Evolutionary conservation across 169 alveolate genomes (phyloP), one percentile per base, ranked within the genome.

Genomic region (Eimeria tenella): DNA sequence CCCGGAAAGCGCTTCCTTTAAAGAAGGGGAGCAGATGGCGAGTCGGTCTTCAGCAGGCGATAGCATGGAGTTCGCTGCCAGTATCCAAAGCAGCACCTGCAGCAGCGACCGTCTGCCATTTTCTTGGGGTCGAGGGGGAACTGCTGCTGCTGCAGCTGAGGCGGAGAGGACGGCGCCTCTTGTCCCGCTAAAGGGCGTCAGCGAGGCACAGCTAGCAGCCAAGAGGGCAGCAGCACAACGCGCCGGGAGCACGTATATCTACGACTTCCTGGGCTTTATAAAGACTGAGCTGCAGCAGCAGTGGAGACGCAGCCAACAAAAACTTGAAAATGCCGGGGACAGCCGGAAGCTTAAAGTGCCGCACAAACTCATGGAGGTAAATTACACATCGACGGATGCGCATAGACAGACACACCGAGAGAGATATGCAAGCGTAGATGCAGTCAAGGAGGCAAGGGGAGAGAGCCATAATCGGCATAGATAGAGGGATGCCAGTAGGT

Each of bases 241-340:
- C 42, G 95, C 93, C 15, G 95, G 93, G 75, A 93, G 96, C 58
- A 96, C 94, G 15, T 96, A 96, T 68, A 94, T 95, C 17, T 96
- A 95, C 71, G 97, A 96, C 55, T 96, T 96, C 87, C 63, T 94
- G 15, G 97, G 94, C 31, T 88, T 96, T 42, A 62, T 96, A 55
- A 96, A 95, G 73, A 94, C 90, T 17, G 96, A 97, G 60, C 79
- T 96, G 60, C 82, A 70, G 75, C 89, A 94, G 49, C 90, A 77
- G 31, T 96, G 97, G 97, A 81, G 74, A n/a, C 23, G 23, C 9
- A 56, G 56, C 56, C 71, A 56, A 56, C 55, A 23, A 8, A 73
- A 9, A 4, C 55, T 53, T 5, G 55, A 49, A 6, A 71, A 21
- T n/a, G 89, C 89, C n/a, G 89, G 89, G 55, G 89, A 81, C 89